Conservation (phyloP, 2,329 filamentous ascomycete species). For the Calonectria pseudoreteaudii region DNA sequence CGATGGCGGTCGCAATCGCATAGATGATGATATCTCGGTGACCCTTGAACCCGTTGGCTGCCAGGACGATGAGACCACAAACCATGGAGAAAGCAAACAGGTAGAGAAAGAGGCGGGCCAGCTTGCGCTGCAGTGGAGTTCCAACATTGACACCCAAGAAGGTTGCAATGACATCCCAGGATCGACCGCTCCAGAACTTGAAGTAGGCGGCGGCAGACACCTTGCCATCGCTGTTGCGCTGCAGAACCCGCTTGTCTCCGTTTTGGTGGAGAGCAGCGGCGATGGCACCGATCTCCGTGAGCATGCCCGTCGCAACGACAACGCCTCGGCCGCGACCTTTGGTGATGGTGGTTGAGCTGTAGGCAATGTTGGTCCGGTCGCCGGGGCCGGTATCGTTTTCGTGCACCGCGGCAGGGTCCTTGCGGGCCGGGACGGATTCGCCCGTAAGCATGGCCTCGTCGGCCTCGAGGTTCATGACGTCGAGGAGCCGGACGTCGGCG, state of each 20-base stretch:
- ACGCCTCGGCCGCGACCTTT: constrained; percentile 68
- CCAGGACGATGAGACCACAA: constrained; percentile 48
- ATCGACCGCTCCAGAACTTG: constrained; percentile 47
- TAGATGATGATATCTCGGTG: constrained; percentile 51
- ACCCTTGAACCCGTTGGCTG: constrained; percentile 50
- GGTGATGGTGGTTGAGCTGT: constrained; percentile 69
- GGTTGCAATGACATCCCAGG: constrained; percentile 44
- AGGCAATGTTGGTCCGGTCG: constrained; percentile 69
- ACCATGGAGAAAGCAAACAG: constrained; percentile 50
- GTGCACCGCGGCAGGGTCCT: constrained; percentile 58
- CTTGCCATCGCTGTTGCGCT: neutral
- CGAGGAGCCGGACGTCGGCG: constrained; percentile 65
- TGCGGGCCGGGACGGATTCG: constrained; percentile 67
- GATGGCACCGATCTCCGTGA: constrained; percentile 70
- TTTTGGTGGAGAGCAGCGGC: constrained; percentile 54
- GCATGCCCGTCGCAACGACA: constrained; percentile 70
- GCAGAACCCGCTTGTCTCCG: constrained; percentile 18
- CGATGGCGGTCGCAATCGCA: constrained; percentile 54
- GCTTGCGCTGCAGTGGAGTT: constrained; percentile 75
- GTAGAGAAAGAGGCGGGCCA: constrained; percentile 74
- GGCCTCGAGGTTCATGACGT: constrained; percentile 71
- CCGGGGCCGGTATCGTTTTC: constrained; percentile 52
- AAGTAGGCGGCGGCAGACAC: neutral
- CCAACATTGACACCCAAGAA: constrained; percentile 65
- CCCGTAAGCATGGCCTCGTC: constrained; percentile 73